Percentiles rank a stretch among this genome's conserved stretches.
Conservation (phyloP, 139 green algal genomes). For the Astrephomene gubernaculifera region DNA sequence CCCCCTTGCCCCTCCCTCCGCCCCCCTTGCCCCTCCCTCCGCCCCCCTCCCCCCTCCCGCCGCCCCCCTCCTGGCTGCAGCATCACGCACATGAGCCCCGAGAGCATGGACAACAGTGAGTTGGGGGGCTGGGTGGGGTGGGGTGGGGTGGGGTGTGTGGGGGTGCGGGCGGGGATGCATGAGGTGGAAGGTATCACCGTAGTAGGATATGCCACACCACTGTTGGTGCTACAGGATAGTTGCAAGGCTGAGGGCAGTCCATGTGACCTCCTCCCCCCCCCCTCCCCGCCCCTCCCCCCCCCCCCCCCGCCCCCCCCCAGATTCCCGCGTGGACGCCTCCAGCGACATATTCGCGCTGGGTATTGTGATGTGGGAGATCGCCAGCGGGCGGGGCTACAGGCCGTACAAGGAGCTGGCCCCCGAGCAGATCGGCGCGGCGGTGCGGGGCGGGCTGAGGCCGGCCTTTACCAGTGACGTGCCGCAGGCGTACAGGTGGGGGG, state of each 20-base stretch:
- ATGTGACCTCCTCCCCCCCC: not conserved
- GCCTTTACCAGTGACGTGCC: slow-evolving; percentile 22
- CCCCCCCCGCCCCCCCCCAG: not conserved
- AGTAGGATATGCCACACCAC: no score
- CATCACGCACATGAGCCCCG: slow-evolving; percentile 39
- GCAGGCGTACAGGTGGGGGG: slow-evolving; percentile 9
- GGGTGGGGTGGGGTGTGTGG: no score
- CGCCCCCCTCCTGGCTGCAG: not conserved
- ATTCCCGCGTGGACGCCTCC: slow-evolving; percentile 24
- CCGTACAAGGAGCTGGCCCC: slow-evolving; percentile 44
- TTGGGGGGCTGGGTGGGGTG: no score
- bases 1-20: not conserved
- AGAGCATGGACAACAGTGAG: slow-evolving; percentile 44
- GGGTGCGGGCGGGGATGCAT: no score
- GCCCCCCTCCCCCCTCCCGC: not conserved
- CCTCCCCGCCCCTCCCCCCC: not conserved
- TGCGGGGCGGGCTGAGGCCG: slow-evolving; percentile 9
- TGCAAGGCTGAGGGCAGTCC: no score
- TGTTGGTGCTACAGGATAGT: no score
- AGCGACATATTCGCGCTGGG: slow-evolving; percentile 43
- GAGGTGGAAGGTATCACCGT: no score
- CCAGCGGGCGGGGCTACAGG: slow-evolving; percentile 38
- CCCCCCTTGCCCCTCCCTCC: not conserved
- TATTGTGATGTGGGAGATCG: slow-evolving; percentile 45
- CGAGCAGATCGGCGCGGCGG: slow-evolving; percentile 17